A percentile compares a stretch with the other conserved stretches of the same genome.
Evolutionary conservation across 352 stramenopile species (phyloP).

Genomic region (Achlya hypogyna): DNA sequence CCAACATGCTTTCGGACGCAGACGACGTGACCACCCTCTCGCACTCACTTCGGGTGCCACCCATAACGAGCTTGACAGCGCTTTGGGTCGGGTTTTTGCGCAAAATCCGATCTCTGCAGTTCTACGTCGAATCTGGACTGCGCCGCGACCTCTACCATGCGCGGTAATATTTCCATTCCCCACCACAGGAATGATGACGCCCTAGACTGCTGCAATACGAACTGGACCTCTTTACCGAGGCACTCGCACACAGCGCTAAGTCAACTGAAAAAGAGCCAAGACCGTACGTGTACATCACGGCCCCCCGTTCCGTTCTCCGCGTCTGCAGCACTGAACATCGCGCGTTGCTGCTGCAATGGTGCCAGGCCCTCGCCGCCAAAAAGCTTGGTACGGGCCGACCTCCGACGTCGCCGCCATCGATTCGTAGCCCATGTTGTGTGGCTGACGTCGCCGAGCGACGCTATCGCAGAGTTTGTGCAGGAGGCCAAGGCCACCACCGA

Average conservation of each 20-base stretch:
- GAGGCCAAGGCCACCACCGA: not conserved
- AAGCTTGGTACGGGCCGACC: slow-evolving; percentile 1
- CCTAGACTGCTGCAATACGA: slow-evolving; percentile 1
- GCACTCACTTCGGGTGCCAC: not conserved
- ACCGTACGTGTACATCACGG: not conserved
- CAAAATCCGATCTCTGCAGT: slow-evolving; percentile 4
- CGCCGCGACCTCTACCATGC: not conserved
- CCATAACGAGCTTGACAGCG: not conserved
- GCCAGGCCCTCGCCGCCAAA: not conserved
- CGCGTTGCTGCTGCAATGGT: not conserved
- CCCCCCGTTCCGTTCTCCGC: not conserved
- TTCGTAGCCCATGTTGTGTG: slow-evolving; percentile 12
- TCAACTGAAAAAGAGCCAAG: not conserved
- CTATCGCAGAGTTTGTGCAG: not conserved
- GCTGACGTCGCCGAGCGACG: not conserved
- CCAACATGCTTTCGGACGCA: not conserved
- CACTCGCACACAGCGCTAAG: not conserved
- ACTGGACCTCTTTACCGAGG: slow-evolving; percentile 6
- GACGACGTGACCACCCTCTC: not conserved
- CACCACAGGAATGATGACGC: not conserved
- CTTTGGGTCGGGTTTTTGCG: slow-evolving; percentile 10
- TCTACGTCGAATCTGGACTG: slow-evolving; percentile 1
- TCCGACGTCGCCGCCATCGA: no score
- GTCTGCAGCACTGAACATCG: not conserved
- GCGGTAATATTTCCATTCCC: not conserved